Evolutionary conservation across 768 basidiomycete genomes (phyloP).

Genomic region (Astraeus odoratus): DNA sequence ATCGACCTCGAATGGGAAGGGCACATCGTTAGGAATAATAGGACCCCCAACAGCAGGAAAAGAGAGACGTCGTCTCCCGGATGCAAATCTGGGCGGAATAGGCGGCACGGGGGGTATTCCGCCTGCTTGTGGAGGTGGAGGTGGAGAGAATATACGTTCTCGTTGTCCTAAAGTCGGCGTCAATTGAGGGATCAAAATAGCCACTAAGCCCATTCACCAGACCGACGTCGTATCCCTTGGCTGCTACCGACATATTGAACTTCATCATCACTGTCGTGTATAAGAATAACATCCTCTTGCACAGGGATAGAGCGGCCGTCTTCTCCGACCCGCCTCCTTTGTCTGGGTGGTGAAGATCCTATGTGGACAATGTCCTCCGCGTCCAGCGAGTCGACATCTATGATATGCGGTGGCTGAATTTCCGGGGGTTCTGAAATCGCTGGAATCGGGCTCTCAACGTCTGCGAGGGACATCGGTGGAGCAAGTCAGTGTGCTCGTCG

Average conservation of each 20-base stretch:
- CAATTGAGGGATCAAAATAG: not conserved
- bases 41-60: constrained; percentile 32
- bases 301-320: constrained; percentile 16
- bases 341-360: constrained; percentile 16
- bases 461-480: constrained; percentile 17
- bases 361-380: constrained; percentile 26
- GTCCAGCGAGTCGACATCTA: constrained; percentile 40
- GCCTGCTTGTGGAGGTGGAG: constrained; percentile 36
- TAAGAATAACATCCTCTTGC: constrained; percentile 22
- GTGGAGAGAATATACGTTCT: constrained; percentile 36
- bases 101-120: constrained; percentile 52
- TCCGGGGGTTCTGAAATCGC: constrained; percentile 9
- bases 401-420: constrained; percentile 27
- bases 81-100: constrained; percentile 35
- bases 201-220: constrained; percentile 10
- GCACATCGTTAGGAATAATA: constrained; percentile 43
- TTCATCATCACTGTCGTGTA: constrained; percentile 36
- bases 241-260: constrained; percentile 22
- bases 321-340: constrained; percentile 20
- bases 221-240: constrained; percentile 11
- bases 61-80: constrained; percentile 29
- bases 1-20: constrained; percentile 44
- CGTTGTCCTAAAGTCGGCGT: constrained; percentile 11
- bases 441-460: constrained; percentile 3
- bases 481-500: constrained; percentile 2